Evolutionary conservation across 192 early-diverging fungal genomes (phyloP).

Genomic region (Dimargaris cristalligena): DNA sequence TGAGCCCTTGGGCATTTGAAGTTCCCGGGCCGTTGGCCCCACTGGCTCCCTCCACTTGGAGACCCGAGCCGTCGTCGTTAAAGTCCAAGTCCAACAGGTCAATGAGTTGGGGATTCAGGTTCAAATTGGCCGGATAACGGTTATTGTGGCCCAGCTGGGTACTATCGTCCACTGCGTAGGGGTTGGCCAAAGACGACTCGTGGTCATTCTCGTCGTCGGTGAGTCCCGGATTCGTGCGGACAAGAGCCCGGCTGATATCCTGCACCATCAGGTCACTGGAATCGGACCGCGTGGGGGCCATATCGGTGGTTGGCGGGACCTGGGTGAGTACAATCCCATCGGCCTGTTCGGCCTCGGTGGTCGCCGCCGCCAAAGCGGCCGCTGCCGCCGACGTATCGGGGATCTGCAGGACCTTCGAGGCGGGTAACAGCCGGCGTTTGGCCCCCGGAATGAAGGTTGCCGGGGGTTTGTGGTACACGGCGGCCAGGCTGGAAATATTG

Average conservation of each 20-base stretch:
- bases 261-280: not conserved
- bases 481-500: constrained; percentile 72
- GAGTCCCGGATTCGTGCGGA: too few species aligned
- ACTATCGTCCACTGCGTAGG: constrained; percentile 6
- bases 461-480: constrained; percentile 85
- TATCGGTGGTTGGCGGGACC: not conserved
- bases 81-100: constrained; percentile 30
- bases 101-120: constrained; percentile 23
- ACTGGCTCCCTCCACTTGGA: not conserved
- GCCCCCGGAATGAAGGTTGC: constrained; percentile 64
- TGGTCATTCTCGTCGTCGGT: not conserved
- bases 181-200: not conserved
- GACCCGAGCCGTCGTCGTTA: constrained; percentile 18
- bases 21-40: constrained; percentile 11
- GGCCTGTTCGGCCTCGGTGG: too few species aligned
- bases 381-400: not conserved
- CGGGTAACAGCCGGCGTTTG: constrained; percentile 25
- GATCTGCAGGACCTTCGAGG: constrained; percentile 13
- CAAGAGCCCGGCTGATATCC: too few species aligned
- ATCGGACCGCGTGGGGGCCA: not conserved
- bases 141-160: not conserved
- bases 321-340: not conserved
- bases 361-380: not conserved
- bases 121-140: constrained; percentile 13
- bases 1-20: not conserved